These are phyloP conservation scores for Boletus reticulatus DNA, from an alignment of 768 basidiomycete genomes.

Conservation along the genomic window DNA sequence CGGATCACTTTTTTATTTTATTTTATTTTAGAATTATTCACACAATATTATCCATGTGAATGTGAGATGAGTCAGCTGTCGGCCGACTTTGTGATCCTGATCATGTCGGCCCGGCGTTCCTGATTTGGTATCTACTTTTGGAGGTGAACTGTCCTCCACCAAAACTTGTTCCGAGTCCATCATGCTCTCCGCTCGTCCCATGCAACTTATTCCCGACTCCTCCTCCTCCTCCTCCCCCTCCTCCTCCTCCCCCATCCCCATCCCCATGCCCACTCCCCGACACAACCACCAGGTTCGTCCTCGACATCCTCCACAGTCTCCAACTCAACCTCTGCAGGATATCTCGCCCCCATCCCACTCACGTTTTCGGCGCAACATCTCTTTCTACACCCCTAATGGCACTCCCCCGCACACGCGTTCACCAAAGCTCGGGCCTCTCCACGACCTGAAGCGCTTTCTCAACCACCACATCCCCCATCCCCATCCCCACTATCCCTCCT, in stretches of 20 bases:
- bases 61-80: not conserved
- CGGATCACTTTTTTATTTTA: not conserved
- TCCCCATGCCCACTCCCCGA: not conserved
- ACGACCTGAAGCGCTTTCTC: slow-evolving; percentile 93
- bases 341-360: slow-evolving; percentile 21
- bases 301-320: no score
- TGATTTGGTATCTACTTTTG: slow-evolving; percentile 13
- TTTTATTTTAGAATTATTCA: no score
- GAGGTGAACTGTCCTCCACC: no score
- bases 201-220: slow-evolving; percentile 25
- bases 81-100: slow-evolving; percentile 18
- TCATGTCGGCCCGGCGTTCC: slow-evolving; percentile 13
- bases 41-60: no score
- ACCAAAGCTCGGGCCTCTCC: slow-evolving; percentile 64
- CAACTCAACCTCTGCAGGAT: not conserved
- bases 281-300: not conserved
- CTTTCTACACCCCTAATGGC: slow-evolving; percentile 22
- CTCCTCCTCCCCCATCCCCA: not conserved
- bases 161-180: not conserved
- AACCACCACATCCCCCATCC: slow-evolving; percentile 82
- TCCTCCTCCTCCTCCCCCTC: not conserved
- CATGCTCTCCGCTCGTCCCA: slow-evolving; percentile 41
- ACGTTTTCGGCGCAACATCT: slow-evolving; percentile 26
- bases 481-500: slow-evolving; percentile 25
- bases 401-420: not conserved